These are phyloP conservation scores for Neurospora sp. DNA, from an alignment of 495 filamentous ascomycete species.

Conservation along the genomic window DNA sequence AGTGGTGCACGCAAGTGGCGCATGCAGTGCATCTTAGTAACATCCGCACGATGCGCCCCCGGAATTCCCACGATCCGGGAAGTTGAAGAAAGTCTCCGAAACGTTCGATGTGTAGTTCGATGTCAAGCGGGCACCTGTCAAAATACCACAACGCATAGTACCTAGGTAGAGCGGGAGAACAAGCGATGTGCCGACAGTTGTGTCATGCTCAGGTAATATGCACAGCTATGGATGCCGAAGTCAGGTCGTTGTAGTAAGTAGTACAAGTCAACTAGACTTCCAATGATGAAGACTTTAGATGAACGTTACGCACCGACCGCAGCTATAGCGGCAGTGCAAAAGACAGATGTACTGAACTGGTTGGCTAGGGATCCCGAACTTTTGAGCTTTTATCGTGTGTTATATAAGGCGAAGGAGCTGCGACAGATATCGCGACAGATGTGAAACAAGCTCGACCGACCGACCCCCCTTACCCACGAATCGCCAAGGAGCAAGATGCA, in stretches of 20 bases:
- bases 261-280: background rate
- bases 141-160: background rate
- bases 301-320: background rate
- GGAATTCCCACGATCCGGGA: background rate
- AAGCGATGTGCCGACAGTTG: background rate
- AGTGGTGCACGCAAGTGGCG: background rate
- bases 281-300: background rate
- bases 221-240: background rate
- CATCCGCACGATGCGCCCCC: background rate
- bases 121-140: too few relatives aligned
- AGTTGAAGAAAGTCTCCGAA: background rate
- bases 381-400: background rate
- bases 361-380: background rate
- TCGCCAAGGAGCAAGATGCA: background rate
- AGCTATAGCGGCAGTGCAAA: background rate
- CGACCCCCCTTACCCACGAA: background rate
- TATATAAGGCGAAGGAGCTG: background rate
- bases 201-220: background rate
- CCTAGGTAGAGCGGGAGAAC: background rate
- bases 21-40: background rate
- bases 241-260: background rate
- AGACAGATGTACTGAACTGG: background rate
- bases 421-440: background rate
- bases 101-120: too few relatives aligned
- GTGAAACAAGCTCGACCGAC: background rate